These are phyloP conservation scores for Sistotremastrum niveocremeum DNA, from an alignment of 768 basidiomycete genomes.

Conservation along the genomic window DNA sequence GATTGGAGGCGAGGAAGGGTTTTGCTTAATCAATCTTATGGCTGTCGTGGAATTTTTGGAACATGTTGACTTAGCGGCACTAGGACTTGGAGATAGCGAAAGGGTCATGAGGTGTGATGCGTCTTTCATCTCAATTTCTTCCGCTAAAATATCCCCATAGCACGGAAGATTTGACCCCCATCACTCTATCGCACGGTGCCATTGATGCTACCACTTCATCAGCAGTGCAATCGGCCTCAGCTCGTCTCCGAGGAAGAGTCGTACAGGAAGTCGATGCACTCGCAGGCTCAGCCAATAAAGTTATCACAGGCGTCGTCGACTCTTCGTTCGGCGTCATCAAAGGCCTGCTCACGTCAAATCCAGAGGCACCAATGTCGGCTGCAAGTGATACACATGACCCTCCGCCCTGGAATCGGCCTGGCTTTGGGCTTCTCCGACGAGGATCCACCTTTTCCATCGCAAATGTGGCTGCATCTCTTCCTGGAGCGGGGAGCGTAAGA, in stretches of 20 bases:
- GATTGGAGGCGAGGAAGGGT: slow-evolving; percentile 74
- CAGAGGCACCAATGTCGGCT: slow-evolving; percentile 11
- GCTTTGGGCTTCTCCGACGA: slow-evolving; percentile 57
- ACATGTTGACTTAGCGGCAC: slow-evolving; percentile 73
- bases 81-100: slow-evolving; percentile 50
- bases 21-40: slow-evolving; percentile 87
- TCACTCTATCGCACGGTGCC: slow-evolving; percentile 50
- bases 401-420: slow-evolving; percentile 34
- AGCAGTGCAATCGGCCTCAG: slow-evolving; percentile 32
- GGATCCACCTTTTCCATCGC: slow-evolving; percentile 79
- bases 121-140: neutral
- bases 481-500: slow-evolving; percentile 32
- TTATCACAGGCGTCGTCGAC: slow-evolving; percentile 76
- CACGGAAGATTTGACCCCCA: slow-evolving; percentile 69
- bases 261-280: slow-evolving; percentile 71
- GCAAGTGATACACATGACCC: slow-evolving; percentile 17
- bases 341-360: slow-evolving; percentile 29
- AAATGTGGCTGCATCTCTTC: slow-evolving; percentile 52
- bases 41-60: slow-evolving; percentile 94
- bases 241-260: slow-evolving; percentile 57
- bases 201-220: slow-evolving; percentile 24
- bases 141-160: slow-evolving; percentile 21
- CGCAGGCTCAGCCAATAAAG: slow-evolving; percentile 68
- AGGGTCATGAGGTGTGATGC: slow-evolving; percentile 40
- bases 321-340: slow-evolving; percentile 80